Evolutionary conservation across 768 basidiomycete species (phyloP), one percentile per base, ranked within the genome.

Genomic region (Psilocybe azurescens): DNA sequence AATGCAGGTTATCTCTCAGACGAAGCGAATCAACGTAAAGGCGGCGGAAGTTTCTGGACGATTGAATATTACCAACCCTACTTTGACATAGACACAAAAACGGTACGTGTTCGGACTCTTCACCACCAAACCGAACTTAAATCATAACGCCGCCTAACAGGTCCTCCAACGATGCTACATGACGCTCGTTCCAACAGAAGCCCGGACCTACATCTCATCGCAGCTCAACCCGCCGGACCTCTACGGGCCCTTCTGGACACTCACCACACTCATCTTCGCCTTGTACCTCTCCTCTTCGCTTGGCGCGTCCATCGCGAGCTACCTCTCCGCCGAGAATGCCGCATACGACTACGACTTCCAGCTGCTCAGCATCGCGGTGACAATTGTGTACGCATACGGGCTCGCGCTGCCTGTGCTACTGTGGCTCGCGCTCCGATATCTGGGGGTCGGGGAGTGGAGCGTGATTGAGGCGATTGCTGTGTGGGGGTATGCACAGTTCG

Each of bases 361-460:
- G 32, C 77, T 97, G 33, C 81, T 99, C 20, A 89, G 89, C 28
- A 88, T 93, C 18, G 93, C 94, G 3, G 86, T 93, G 3, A 85
- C 89, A 1, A 78, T 97, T 16, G 92, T 95, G 53, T 99, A 99
- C 73, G 73, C 86, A 24, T 99, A 99, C 72, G 94, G 91, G 2
- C 78, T 99, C 0, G 91, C 82, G 3, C 72, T 96, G 1, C 97
- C 97, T 0, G 75, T 93, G 0, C 69, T 90, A 13, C 79, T 99
- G 4, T 99, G 97, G 97, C 78, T 89, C 0, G 87, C 86, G 2
- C 81, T 97, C 67, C 80, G 92, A 38, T 99, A 95, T 72, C 69
- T 95, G 8, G 95, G 94, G 5, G 89, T 95, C 0, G 89, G 91
- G 1, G 94, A 95, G 68, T 97, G 97, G 90, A 88, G 90, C 51